Evolutionary conservation across 371 early-diverging fungal species (phyloP), one percentile per base, ranked within the genome.

Genomic region (Lichtheimia corymbifera): DNA sequence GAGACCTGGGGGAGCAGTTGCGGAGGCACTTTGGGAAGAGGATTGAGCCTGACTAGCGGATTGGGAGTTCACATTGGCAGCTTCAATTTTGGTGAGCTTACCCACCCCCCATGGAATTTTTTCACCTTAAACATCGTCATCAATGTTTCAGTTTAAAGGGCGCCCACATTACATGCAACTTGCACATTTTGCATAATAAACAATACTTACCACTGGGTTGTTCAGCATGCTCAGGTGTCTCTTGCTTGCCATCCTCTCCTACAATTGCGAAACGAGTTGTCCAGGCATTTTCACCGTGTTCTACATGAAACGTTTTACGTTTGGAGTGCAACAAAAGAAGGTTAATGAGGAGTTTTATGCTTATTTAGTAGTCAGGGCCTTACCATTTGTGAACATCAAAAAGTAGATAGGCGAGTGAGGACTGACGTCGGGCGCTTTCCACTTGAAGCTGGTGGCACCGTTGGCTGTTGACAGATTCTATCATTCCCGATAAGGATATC

Each of bases 31-130:
- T 35, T 35, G 35, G 35, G 35, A 6, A 35, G 35, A 6, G 35
- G 35, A 35, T 35, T 35, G 35, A 35, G 11, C 35, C 11, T 35
- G 35, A 9, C 35, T 35, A 9, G 35, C 35, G 35, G 35, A 35
- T 35, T 35, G 35, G 11, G 35, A 35, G 35, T 35, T 35, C 11
- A 35, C 35, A 9, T 6, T 35, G 35, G 35, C 35, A 35, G 35
- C 35, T 35, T 35, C 35, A 35, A 35, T 35, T 35, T 35, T 15
- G 7, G 42, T 52, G 13, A 79, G 47, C 15, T 67, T 65, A 24
- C 80, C 80, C 42, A 76, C 63, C 25, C 80, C 80, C 80, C 80
- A 80, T 22, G 80, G 80, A 28, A 80, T 74, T 20, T 66, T 62
- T 14, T 64, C 62, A 57, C 78, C 78, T 74, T 58, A 41, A 52